phyloP scores from a whole-genome alignment of 179 eudicot species.

The Corrigiola litoralis region DNA sequence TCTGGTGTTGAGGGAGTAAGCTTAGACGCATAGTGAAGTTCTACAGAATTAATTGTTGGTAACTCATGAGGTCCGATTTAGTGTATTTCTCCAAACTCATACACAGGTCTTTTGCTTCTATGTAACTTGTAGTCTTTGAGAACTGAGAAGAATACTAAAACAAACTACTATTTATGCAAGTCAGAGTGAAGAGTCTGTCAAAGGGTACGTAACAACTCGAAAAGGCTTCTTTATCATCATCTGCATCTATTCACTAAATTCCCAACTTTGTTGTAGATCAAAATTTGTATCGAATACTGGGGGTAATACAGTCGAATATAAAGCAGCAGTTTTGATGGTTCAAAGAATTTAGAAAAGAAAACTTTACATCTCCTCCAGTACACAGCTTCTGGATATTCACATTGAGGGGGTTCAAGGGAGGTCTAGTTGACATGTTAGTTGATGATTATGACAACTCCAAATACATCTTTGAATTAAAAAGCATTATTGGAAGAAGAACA shows the following conservation, averaged over 20 bases:
- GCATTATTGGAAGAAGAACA: too few relatives aligned
- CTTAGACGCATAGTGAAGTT: slow-evolving; percentile 94
- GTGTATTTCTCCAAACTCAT: slow-evolving; percentile 85
- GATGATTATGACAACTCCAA: slow-evolving; percentile 55
- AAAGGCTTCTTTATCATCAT: slow-evolving; percentile 56
- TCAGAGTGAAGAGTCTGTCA: slow-evolving; percentile 95
- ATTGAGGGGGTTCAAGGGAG: slow-evolving; percentile 34
- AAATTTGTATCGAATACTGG: slow-evolving; percentile 38
- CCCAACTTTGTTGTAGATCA: slow-evolving; percentile 36
- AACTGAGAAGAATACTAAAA: slow-evolving; percentile 2
- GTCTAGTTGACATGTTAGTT: slow-evolving; percentile 18
- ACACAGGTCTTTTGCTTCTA: slow-evolving; percentile 48
- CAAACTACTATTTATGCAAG: too few relatives aligned
- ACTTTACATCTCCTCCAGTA: slow-evolving; percentile 27
- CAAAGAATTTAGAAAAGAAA: slow-evolving; percentile 44
- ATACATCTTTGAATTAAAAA: slow-evolving; percentile 62
- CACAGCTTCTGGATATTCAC: slow-evolving; percentile 18
- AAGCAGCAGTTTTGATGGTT: slow-evolving; percentile 57
- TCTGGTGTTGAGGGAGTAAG: slow-evolving; percentile 99
- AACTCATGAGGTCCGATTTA: slow-evolving; percentile 96
- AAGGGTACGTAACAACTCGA: slow-evolving; percentile 71
- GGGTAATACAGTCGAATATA: slow-evolving; percentile 42
- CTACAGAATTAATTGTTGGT: slow-evolving; percentile 90
- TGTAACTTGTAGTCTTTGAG: background rate
- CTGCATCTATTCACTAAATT: slow-evolving; percentile 49